Evolutionary conservation across 2,329 filamentous ascomycete genomes (phyloP).

Genomic region (Fusarium sulawesiense): DNA sequence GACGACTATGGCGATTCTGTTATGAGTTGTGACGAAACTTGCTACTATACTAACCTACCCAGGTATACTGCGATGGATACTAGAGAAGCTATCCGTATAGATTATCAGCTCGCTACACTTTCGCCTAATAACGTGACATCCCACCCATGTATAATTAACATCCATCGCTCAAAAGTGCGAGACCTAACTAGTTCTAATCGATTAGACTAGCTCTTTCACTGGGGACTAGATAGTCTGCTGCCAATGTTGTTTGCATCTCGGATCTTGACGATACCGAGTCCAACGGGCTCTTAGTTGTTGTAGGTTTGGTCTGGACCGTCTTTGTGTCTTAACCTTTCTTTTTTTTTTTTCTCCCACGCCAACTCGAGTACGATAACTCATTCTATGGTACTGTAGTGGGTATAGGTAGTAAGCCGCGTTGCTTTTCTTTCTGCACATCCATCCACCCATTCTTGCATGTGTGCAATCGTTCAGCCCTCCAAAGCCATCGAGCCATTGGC

Average conservation of each 20-base stretch:
- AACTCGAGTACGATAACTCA: neutral
- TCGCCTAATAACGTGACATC: neutral
- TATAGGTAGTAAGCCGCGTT: neutral
- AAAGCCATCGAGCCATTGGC: neutral
- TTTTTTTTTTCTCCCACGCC: constrained; percentile 14
- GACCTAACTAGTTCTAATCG: constrained; percentile 3
- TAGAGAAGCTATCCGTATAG: neutral
- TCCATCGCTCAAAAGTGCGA: neutral
- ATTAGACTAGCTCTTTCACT: neutral
- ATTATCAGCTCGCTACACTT: neutral
- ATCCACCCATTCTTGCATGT: neutral
- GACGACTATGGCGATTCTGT: neutral
- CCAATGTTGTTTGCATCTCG: neutral
- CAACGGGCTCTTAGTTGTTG: neutral
- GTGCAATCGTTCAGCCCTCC: neutral
- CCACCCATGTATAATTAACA: neutral
- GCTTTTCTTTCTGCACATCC: neutral
- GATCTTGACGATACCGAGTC: constrained; percentile 10
- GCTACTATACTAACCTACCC: neutral
- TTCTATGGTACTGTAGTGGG: neutral
- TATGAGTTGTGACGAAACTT: neutral
- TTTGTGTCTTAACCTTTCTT: constrained; percentile 10
- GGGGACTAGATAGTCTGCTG: neutral
- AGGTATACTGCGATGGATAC: neutral
- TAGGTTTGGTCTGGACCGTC: constrained; percentile 14